Evolutionary conservation across 2,329 filamentous ascomycete species (phyloP), one percentile per base, ranked within the genome.

Genomic region (Colletotrichum sp.): DNA sequence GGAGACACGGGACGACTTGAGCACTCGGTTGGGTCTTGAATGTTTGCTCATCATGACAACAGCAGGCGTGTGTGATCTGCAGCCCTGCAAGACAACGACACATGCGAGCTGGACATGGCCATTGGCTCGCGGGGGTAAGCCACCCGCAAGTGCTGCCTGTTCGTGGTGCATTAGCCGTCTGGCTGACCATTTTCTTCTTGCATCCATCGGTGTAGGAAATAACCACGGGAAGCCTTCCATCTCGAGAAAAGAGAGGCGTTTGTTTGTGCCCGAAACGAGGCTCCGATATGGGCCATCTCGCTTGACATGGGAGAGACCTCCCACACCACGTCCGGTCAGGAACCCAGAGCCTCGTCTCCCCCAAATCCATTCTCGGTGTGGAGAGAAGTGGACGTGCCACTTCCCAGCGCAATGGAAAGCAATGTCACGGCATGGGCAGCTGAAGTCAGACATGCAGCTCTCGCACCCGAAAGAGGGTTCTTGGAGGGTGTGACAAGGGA

Each of bases 111-210:
- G 21, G 34, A 26, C 16, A 74, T 10, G 18, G 30, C 21, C 34
- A 73, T 76, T 76, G 70, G 70, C 70, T 39, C n/a, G n/a, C 28
- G 21, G 24, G 12, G 8, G 15, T 9, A 68, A 73, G 70, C 71
- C 74, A 73, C 59, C 6, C 16, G 28, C n/a, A 30, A 60, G 15
- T 64, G 64, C 49, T 69, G 70, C 70, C 73, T 73, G 32, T 32
- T 62, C 16, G n/a, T 30, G 26, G 34, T 60, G 34, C 69, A 57
- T 34, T 59, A 57, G 26, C 66, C 57, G 66, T 32, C n/a, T 52
- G 44, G 44, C n/a, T 52, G 44, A 24, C 63, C 28, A 32, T 26
- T 66, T 9, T 39, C 32, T 30, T 10, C 26, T 63, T n/a, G n/a
- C 30, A 52, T 52, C 44, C 39, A 13, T 36, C 36, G 28, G 34